Evolutionary conservation across 1,284 basidiomycete genomes (phyloP).

Genomic region (Microstroma glucosiphilum): DNA sequence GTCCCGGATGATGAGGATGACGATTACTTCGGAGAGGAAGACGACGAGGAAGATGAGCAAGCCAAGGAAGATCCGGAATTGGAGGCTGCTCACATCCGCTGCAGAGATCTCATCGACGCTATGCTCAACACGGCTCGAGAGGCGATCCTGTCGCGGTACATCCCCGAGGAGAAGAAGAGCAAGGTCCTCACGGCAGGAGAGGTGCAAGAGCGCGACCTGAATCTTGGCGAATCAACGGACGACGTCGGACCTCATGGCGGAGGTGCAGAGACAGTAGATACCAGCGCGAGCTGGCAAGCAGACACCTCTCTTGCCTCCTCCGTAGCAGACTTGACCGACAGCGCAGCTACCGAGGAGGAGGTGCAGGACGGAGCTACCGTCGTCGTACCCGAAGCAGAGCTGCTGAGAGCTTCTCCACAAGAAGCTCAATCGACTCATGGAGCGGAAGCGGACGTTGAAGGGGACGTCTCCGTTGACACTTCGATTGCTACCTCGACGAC

Average conservation of each 20-base stretch:
- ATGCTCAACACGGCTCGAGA: conserved; percentile 32
- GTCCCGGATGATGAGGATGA: conserved; percentile 17
- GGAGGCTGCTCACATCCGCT: conserved; percentile 29
- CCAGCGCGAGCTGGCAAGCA: background rate
- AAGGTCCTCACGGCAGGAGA: conserved; percentile 2
- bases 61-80: conserved; percentile 32
- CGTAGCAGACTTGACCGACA: background rate
- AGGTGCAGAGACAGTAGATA: background rate
- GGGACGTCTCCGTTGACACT: background rate
- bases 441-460: background rate
- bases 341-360: background rate
- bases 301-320: background rate
- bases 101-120: conserved; percentile 27
- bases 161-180: conserved; percentile 2
- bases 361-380: background rate
- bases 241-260: background rate
- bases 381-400: background rate
- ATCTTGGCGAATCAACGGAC: background rate
- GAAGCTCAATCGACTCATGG: background rate
- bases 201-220: background rate
- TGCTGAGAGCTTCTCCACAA: background rate
- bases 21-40: conserved; percentile 24
- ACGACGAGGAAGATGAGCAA: conserved; percentile 9
- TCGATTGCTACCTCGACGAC: background rate
- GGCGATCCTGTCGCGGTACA: conserved; percentile 19